These are phyloP conservation scores for Plasmodium ovale DNA, from an alignment of 169 alveolate genomes.

Conservation along the genomic window DNA sequence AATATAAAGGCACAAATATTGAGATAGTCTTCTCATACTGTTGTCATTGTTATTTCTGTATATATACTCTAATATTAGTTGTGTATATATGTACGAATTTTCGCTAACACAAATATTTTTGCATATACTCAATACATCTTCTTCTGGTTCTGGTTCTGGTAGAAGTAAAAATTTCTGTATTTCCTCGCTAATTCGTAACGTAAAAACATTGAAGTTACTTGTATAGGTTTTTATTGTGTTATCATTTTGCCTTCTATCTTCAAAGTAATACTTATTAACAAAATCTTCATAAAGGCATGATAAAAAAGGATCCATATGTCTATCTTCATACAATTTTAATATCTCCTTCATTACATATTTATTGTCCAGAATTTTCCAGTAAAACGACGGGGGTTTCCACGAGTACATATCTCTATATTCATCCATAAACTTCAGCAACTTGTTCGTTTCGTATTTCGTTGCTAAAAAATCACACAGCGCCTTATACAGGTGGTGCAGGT, in stretches of 20 bases:
- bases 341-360: constrained; percentile 84
- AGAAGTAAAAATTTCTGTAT: constrained; percentile 86
- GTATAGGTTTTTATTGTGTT: constrained; percentile 83
- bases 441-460: constrained; percentile 87
- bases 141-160: constrained; percentile 86
- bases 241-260: constrained; percentile 6
- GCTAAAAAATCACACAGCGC: constrained; percentile 85
- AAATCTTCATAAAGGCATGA: constrained; percentile 89
- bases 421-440: constrained; percentile 87
- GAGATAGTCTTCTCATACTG: constrained; percentile 92
- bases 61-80: constrained; percentile 90
- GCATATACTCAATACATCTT: constrained; percentile 77
- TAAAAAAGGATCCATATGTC: constrained; percentile 87
- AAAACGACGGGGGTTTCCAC: constrained; percentile 91
- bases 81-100: constrained; percentile 92
- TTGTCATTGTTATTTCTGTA: constrained; percentile 90
- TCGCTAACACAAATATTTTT: constrained; percentile 89
- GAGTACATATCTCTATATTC: constrained; percentile 87
- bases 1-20: constrained; percentile 79
- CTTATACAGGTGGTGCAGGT: constrained; percentile 75
- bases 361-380: constrained; percentile 88
- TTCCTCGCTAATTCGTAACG: constrained; percentile 91
- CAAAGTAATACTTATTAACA: constrained; percentile 81
- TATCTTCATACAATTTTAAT: constrained; percentile 86
- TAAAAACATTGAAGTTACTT: constrained; percentile 91